phyloP scores from a whole-genome alignment of 352 stramenopile species.

The Globisporangium rhizosaccharum region DNA sequence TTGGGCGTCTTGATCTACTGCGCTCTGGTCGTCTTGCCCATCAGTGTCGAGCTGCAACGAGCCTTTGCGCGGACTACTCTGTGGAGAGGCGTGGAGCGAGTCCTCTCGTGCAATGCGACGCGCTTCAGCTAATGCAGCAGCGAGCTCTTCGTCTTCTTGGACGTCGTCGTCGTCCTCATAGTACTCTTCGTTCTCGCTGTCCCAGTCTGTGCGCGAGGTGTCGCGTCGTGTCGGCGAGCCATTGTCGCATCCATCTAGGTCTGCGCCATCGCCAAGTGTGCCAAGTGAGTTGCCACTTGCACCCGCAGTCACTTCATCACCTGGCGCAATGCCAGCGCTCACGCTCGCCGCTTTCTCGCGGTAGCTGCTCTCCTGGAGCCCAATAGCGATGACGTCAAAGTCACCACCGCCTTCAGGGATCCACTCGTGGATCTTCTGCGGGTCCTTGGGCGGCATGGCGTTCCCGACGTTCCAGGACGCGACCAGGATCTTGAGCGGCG shows the following conservation, averaged over 20 bases:
- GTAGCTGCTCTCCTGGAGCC: slow-evolving; percentile 82
- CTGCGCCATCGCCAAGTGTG: not conserved
- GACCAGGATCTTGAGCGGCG: slow-evolving; percentile 48
- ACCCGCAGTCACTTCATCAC: not conserved
- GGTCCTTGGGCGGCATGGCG: slow-evolving; percentile 61
- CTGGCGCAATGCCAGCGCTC: not conserved
- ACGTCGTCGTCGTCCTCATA: slow-evolving; percentile 25
- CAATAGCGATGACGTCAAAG: slow-evolving; percentile 82
- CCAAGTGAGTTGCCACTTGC: not conserved
- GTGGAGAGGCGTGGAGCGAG: not conserved
- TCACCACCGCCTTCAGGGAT: slow-evolving; percentile 70
- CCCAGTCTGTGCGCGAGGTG: slow-evolving; percentile 2
- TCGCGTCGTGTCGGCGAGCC: not conserved
- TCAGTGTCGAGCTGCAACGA: not conserved
- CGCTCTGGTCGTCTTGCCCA: not conserved
- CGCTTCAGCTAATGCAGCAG: slow-evolving; percentile 7
- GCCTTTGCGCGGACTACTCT: not conserved
- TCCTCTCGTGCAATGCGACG: not conserved
- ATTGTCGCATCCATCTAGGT: not conserved
- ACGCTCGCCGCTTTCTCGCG: slow-evolving; percentile 29
- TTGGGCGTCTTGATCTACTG: not conserved
- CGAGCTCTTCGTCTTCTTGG: slow-evolving; percentile 25
- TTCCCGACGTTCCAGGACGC: slow-evolving; percentile 86
- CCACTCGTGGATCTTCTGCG: slow-evolving; percentile 51
- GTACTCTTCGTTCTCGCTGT: slow-evolving; percentile 22